Conservation (phyloP, 768 basidiomycete species). For the Hydnomerulius pinastri region DNA sequence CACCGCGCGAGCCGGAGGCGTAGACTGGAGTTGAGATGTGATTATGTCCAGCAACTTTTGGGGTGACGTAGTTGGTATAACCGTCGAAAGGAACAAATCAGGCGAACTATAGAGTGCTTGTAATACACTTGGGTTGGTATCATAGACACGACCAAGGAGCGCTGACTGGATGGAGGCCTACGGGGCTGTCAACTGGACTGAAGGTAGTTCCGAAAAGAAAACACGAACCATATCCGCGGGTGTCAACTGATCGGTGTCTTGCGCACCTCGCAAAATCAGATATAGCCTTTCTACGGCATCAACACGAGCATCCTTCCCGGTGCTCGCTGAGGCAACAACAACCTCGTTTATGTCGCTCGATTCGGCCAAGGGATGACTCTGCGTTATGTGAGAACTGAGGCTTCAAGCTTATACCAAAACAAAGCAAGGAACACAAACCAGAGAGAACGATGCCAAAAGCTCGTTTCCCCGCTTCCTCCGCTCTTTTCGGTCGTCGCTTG, state of each 20-base stretch:
- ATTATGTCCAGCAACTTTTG: constrained; percentile 25
- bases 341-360: constrained; percentile 43
- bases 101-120: constrained; percentile 65
- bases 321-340: constrained; percentile 56
- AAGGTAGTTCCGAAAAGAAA: background rate
- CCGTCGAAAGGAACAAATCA: constrained; percentile 42
- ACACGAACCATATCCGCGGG: constrained; percentile 37
- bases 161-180: constrained; percentile 64
- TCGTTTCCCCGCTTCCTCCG: constrained; percentile 50
- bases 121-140: constrained; percentile 61
- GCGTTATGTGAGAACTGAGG: background rate
- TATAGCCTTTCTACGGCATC: constrained; percentile 62
- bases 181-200: constrained; percentile 3
- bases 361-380: constrained; percentile 26
- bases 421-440: constrained; percentile 38
- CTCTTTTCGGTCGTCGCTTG: constrained; percentile 31
- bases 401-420: background rate
- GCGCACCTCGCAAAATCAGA: constrained; percentile 32
- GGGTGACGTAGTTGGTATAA: constrained; percentile 16
- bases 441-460: constrained; percentile 57
- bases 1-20: constrained; percentile 52
- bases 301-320: constrained; percentile 60
- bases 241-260: constrained; percentile 20
- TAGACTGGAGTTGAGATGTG: constrained; percentile 25
- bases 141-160: constrained; percentile 68